Percentiles rank a stretch among this genome's conserved stretches.
Evolutionary conservation across 805 yeast genomes (phyloP).

Genomic region (Cyberlindnera sargentensis): DNA sequence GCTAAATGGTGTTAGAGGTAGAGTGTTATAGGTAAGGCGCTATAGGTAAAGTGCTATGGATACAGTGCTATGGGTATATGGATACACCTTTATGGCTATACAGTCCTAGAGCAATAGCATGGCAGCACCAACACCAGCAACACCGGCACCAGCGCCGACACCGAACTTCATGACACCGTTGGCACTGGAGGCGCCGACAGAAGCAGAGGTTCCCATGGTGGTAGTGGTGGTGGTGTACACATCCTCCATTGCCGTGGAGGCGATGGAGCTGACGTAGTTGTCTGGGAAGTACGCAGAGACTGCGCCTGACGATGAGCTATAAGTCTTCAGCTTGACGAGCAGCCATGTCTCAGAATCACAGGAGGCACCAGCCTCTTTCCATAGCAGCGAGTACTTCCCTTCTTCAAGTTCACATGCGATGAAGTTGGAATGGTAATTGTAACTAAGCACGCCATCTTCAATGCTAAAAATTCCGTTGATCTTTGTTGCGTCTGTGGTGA

Average conservation of each 20-base stretch:
- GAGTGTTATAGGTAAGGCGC: no score
- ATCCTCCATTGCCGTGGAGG: conserved; percentile 18
- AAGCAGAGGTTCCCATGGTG: conserved; percentile 4
- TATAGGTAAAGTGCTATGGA: no score
- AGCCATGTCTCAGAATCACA: conserved; percentile 18
- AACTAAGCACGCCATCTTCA: conserved; percentile 7
- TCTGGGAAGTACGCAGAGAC: conserved; percentile 12
- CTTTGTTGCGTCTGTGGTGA: conserved; percentile 2
- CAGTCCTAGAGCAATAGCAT: not conserved
- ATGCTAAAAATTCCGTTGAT: conserved; percentile 15
- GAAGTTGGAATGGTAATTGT: conserved; percentile 16
- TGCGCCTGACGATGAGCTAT: conserved; percentile 5
- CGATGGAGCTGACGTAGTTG: conserved; percentile 12
- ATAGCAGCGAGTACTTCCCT: conserved; percentile 13
- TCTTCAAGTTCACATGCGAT: conserved; percentile 14
- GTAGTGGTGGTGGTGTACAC: conserved; percentile 12
- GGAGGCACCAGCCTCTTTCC: conserved; percentile 18
- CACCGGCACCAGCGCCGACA: not conserved
- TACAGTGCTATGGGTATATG: no score
- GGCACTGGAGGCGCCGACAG: conserved; percentile 1
- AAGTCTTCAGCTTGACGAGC: conserved; percentile 12
- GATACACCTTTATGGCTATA: not conserved
- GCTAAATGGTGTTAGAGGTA: no score
- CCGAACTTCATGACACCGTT: conserved; percentile 3
- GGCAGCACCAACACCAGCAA: conserved; percentile 7